These are phyloP conservation scores for Olyra latifolia DNA, from an alignment of 176 grass and related monocot genomes.

Conservation along the genomic window DNA sequence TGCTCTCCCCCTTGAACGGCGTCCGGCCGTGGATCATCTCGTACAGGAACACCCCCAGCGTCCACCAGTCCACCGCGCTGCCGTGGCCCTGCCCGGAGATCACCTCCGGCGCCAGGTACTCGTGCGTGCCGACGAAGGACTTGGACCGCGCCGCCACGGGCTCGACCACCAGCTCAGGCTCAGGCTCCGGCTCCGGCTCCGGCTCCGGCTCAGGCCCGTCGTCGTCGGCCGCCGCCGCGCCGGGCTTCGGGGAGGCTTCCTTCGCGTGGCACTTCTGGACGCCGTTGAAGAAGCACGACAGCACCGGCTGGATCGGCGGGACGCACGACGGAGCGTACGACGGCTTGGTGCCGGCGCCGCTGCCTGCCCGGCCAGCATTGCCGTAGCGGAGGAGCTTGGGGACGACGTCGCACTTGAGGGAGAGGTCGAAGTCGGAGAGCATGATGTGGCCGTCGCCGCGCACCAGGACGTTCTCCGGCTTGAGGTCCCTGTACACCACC, in stretches of 20 bases:
- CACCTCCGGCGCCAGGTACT: slow-evolving; percentile 94
- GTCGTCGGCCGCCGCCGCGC: background rate
- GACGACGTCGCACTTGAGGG: slow-evolving; percentile 83
- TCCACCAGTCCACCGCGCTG: slow-evolving; percentile 97
- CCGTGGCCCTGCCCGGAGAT: slow-evolving; percentile 88
- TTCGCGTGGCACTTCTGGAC: slow-evolving; percentile 48
- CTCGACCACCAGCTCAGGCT: slow-evolving; percentile 78
- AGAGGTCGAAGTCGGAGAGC: slow-evolving; percentile 98
- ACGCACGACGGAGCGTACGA: slow-evolving; percentile 51
- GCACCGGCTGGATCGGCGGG: slow-evolving; percentile 81
- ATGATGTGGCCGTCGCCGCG: slow-evolving; percentile 89
- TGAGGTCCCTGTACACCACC: slow-evolving; percentile 91
- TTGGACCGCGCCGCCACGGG: slow-evolving; percentile 69
- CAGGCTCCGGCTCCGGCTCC: background rate
- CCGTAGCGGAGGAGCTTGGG: slow-evolving; percentile 52
- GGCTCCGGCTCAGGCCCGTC: background rate
- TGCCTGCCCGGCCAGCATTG: background rate
- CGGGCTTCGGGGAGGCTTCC: background rate
- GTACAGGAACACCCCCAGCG: slow-evolving; percentile 86
- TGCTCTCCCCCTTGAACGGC: slow-evolving; percentile 84
- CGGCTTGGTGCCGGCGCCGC: background rate
- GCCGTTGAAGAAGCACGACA: slow-evolving; percentile 78
- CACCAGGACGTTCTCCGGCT: slow-evolving; percentile 93
- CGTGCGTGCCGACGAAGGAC: slow-evolving; percentile 96
- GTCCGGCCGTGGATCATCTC: slow-evolving; percentile 86